These are phyloP conservation scores for Fusarium palustre DNA, from an alignment of 2,329 filamentous ascomycete genomes.

Conservation along the genomic window DNA sequence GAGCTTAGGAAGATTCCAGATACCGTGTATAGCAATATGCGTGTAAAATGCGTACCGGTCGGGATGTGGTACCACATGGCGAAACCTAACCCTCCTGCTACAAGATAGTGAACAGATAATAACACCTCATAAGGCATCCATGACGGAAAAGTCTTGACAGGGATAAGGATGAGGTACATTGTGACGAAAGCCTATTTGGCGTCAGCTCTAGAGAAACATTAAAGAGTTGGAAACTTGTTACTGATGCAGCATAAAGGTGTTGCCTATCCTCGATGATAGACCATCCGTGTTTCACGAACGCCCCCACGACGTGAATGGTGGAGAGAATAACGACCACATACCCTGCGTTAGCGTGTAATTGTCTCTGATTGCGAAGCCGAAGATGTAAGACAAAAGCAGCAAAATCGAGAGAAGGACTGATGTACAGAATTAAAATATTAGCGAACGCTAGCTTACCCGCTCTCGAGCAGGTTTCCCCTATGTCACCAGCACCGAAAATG, in stretches of 20 bases:
- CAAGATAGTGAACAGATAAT: not conserved
- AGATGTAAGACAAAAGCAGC: slow-evolving; percentile 7
- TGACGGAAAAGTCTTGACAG: not conserved
- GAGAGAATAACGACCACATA: slow-evolving; percentile 8
- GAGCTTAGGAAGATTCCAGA: not conserved
- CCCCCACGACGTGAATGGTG: slow-evolving; percentile 11
- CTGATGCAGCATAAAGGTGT: slow-evolving; percentile 11
- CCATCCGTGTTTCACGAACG: slow-evolving; percentile 2
- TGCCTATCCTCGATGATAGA: not conserved
- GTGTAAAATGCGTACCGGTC: not conserved
- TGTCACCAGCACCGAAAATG: slow-evolving; percentile 1
- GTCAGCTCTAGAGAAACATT: not conserved
- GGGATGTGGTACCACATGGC: slow-evolving; percentile 8
- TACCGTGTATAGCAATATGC: not conserved
- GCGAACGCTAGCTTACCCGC: slow-evolving; percentile 13
- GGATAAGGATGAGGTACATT: not conserved
- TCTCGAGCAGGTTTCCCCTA: slow-evolving; percentile 3
- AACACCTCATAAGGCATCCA: slow-evolving; percentile 6
- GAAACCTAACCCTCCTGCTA: not conserved
- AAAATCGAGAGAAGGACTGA: slow-evolving; percentile 16
- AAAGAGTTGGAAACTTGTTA: not conserved
- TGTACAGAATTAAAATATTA: slow-evolving; percentile 18
- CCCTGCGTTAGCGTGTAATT: slow-evolving; percentile 12
- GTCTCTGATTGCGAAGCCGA: slow-evolving; percentile 9
- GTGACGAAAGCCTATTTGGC: not conserved